Evolutionary conservation across 1,284 basidiomycete genomes (phyloP).

Genomic region (Ganoderma lingzhi): DNA sequence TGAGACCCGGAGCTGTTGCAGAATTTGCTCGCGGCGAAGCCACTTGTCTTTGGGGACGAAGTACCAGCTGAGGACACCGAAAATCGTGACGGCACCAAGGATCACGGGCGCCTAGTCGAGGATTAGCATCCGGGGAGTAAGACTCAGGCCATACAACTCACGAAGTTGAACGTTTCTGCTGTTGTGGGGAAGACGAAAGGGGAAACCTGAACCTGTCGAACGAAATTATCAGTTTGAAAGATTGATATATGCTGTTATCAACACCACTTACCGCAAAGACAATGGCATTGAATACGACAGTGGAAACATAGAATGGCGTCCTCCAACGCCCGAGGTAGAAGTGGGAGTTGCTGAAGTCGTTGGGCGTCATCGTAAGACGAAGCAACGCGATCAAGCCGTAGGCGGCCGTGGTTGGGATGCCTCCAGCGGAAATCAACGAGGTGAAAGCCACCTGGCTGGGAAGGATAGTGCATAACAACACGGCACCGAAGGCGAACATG

Average conservation of each 20-base stretch:
- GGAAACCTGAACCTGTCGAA: constrained; percentile 71
- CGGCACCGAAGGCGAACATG: constrained; percentile 78
- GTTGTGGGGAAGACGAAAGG: constrained; percentile 86
- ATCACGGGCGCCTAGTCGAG: constrained; percentile 71
- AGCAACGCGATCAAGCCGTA: constrained; percentile 82
- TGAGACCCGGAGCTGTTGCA: constrained; percentile 52
- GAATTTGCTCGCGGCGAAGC: constrained; percentile 70
- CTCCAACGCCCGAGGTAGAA: constrained; percentile 74
- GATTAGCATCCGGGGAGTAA: not conserved
- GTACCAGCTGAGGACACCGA: constrained; percentile 79
- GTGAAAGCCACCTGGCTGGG: constrained; percentile 89
- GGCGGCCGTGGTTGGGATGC: constrained; percentile 82
- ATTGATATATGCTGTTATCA: not conserved
- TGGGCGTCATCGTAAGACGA: constrained; percentile 77
- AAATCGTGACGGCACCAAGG: constrained; percentile 78
- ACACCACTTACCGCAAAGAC: constrained; percentile 69
- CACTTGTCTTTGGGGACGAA: constrained; percentile 80
- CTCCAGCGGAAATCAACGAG: constrained; percentile 84
- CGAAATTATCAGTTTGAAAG: not conserved
- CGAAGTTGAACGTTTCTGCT: constrained; percentile 81
- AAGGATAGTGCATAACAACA: constrained; percentile 82
- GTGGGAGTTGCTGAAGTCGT: constrained; percentile 73
- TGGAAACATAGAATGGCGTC: constrained; percentile 71
- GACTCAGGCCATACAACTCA: constrained; percentile 46
- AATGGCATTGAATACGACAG: constrained; percentile 75